Percentiles rank a stretch among this genome's conserved stretches.
These are phyloP conservation scores for Amanita rimosa DNA, from an alignment of 768 basidiomycete species.

Conservation along the genomic window DNA sequence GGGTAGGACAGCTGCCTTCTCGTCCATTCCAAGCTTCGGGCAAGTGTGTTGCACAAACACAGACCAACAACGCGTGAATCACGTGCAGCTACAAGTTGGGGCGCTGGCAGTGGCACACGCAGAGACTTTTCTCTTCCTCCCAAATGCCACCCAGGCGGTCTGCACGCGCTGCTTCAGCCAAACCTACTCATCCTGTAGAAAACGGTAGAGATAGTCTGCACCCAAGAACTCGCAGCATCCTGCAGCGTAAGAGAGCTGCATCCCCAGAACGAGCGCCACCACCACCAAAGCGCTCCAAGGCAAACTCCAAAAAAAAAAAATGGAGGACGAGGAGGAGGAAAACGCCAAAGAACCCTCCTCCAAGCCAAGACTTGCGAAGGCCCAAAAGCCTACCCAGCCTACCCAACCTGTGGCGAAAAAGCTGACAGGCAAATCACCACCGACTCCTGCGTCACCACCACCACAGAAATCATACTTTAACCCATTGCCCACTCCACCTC, in stretches of 20 bases:
- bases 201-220: slow-evolving; percentile 18
- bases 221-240: slow-evolving; percentile 21
- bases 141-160: slow-evolving; percentile 39
- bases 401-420: slow-evolving; percentile 10
- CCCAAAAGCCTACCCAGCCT: slow-evolving; percentile 4
- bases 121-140: neutral
- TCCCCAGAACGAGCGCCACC: slow-evolving; percentile 37
- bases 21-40: neutral
- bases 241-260: slow-evolving; percentile 37
- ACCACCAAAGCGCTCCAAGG: slow-evolving; percentile 39
- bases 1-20: neutral
- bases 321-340: slow-evolving; percentile 26
- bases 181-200: slow-evolving; percentile 23
- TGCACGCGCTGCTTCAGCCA: slow-evolving; percentile 36
- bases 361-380: slow-evolving; percentile 7
- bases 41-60: slow-evolving; percentile 10
- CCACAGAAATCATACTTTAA: slow-evolving; percentile 53
- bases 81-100: slow-evolving; percentile 19
- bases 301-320: slow-evolving; percentile 32
- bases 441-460: slow-evolving; percentile 19
- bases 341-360: slow-evolving; percentile 11
- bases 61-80: slow-evolving; percentile 28
- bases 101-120: slow-evolving; percentile 4
- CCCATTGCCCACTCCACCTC: slow-evolving; percentile 47
- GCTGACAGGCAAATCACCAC: slow-evolving; percentile 10